Evolutionary conservation across 768 basidiomycete species (phyloP), one percentile per base, ranked within the genome.

Genomic region (Leccinum incarnatum): DNA sequence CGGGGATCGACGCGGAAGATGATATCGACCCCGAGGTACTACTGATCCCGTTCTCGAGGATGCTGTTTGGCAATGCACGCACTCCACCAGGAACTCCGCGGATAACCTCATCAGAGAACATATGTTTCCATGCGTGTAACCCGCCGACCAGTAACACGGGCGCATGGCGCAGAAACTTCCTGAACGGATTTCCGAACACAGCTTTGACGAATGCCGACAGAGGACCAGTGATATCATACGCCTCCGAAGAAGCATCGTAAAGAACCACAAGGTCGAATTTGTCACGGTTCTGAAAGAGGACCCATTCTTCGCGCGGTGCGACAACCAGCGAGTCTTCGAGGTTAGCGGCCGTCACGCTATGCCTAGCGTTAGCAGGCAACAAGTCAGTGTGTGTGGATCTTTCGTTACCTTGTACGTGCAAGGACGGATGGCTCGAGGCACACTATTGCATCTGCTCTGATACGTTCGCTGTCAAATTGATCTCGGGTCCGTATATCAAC

Each of bases 91-190:
- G 67, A 61, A 45, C 48, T 65, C 67, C 68, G 29, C 65, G 71
- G 63, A 53, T 65, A 52, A 79, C 68, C 56, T 70, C 70, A 17
- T 78, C 79, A 1, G 83, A 80, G 51, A 89, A 72, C 49, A 82
- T 81, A 52, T 70, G 76, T 67, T 81, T 84, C 94, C 95, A 98
- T 3, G 86, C 91, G 51, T 87, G 81, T 50, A 93, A 76, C 1
- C 96, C 96, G 3, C 95, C 96, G 5, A 88, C 78, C 25, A 98
- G 82, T 62, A 97, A 74, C 72, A 94, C 84, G 1, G 96, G 95
- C 64, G 84, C 82, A 47, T 89, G 78, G 63, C 84, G 86, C 19
- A 93, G 74, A 57, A 87, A 77, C 69, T 87, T 89, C 66, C 82
- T 75, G 68, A 91, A 92, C 14, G 88, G 88, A 25, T 77, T 78